Percentiles rank a stretch among this genome's conserved stretches.
Conservation (phyloP, 768 basidiomycete species). For the Sarcomyxa edulis region DNA sequence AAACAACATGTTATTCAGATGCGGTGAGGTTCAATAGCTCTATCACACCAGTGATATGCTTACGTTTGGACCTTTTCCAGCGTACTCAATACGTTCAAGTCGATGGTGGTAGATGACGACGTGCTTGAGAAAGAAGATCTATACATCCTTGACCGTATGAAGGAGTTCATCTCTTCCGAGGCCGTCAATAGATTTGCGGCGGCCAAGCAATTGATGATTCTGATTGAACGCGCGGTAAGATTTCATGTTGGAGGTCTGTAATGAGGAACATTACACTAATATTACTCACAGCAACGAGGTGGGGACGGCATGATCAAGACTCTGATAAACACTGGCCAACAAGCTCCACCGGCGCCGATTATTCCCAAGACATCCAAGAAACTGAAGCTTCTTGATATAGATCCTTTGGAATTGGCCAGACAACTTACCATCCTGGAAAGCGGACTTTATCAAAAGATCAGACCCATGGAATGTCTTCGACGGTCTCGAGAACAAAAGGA, state of each 20-base stretch:
- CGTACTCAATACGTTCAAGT: constrained; percentile 86
- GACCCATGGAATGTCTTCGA: constrained; percentile 85
- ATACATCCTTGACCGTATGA: constrained; percentile 76
- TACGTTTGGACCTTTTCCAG: constrained; percentile 28
- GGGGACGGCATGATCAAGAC: constrained; percentile 53
- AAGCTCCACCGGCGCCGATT: constrained; percentile 71
- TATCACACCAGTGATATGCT: constrained; percentile 1
- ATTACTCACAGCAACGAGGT: constrained; percentile 34
- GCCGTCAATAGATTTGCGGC: constrained; percentile 61
- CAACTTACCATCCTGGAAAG: constrained; percentile 93
- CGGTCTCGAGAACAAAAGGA: constrained; percentile 73
- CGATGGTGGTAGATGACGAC: constrained; percentile 82
- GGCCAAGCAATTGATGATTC: constrained; percentile 66
- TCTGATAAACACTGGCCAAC: constrained; percentile 46
- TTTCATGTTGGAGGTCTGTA: constrained; percentile 1
- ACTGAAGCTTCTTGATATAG: constrained; percentile 80
- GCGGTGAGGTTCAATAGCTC: constrained; percentile 52
- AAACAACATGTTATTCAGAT: constrained; percentile 87
- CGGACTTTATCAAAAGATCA: constrained; percentile 79
- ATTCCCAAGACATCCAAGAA: constrained; percentile 66
- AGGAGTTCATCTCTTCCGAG: constrained; percentile 67
- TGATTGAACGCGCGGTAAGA: constrained; percentile 80
- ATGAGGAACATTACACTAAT: constrained; percentile 7
- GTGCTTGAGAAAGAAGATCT: constrained; percentile 84
- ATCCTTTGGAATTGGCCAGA: constrained; percentile 84